Percentiles rank a stretch among this genome's conserved stretches.
Conservation (phyloP, 2,329 filamentous ascomycete species). For the Rhexocercosporidium sp. region DNA sequence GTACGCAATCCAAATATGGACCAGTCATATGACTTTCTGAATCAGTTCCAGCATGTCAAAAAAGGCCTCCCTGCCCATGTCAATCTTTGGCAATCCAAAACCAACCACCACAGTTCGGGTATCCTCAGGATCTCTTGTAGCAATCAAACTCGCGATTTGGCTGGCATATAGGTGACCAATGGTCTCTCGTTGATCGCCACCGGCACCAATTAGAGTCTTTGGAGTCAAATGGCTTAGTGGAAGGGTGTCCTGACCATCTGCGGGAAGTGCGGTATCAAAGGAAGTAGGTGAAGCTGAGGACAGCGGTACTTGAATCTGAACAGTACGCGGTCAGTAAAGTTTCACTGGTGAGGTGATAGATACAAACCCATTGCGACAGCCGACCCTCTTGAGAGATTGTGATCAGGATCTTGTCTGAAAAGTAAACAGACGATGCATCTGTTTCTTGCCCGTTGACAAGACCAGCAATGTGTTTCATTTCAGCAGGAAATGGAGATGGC, state of each 20-base stretch:
- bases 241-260: constrained; percentile 52
- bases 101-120: constrained; percentile 66
- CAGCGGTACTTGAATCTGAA: constrained; percentile 78
- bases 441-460: constrained; percentile 72
- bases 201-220: constrained; percentile 84
- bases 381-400: constrained; percentile 86
- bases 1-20: not conserved
- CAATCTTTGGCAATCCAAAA: constrained; percentile 58
- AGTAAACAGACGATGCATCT: constrained; percentile 73
- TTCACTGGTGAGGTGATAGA: not conserved
- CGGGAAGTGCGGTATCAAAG: constrained; percentile 55
- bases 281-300: constrained; percentile 68
- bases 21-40: constrained; percentile 53
- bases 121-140: constrained; percentile 70
- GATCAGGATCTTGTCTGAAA: constrained; percentile 89
- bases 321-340: not conserved
- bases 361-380: constrained; percentile 85
- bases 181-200: constrained; percentile 78
- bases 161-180: constrained; percentile 87
- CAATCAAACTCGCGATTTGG: constrained; percentile 83
- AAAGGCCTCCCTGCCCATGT: constrained; percentile 57
- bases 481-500: constrained; percentile 36
- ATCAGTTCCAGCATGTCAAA: constrained; percentile 70
- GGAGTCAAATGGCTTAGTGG: constrained; percentile 85
- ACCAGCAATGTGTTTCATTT: constrained; percentile 53